These are phyloP conservation scores for Sugiyamaella grinbergsii DNA, from an alignment of 1,139 yeast genomes.

Conservation along the genomic window DNA sequence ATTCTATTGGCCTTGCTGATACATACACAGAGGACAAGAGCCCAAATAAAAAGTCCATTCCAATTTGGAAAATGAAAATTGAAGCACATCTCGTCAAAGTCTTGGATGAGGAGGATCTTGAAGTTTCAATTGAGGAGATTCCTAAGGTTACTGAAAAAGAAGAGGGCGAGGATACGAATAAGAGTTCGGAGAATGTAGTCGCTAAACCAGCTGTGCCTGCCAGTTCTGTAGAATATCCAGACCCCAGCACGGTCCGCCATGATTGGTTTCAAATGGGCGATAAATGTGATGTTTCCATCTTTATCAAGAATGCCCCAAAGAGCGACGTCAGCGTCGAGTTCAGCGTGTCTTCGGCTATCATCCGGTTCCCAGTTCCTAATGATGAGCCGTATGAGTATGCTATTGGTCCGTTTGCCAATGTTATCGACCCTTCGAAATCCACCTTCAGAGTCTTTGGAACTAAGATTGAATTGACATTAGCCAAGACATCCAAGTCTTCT, in stretches of 20 bases:
- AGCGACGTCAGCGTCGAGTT: slow-evolving; percentile 48
- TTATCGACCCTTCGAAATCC: slow-evolving; percentile 53
- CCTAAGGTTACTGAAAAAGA: slow-evolving; percentile 22
- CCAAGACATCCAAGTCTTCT: slow-evolving; percentile 31
- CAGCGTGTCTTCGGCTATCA: slow-evolving; percentile 28
- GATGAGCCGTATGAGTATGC: slow-evolving; percentile 43
- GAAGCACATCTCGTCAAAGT: slow-evolving; percentile 18
- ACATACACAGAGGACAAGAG: slow-evolving; percentile 39
- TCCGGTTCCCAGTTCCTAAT: slow-evolving; percentile 15
- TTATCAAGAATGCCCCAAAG: slow-evolving; percentile 63
- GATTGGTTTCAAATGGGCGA: slow-evolving; percentile 79
- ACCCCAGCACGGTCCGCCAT: slow-evolving; percentile 51
- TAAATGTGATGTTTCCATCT: slow-evolving; percentile 66
- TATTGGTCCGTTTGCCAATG: slow-evolving; percentile 53
- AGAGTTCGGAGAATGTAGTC: neutral
- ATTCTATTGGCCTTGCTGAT: slow-evolving; percentile 54
- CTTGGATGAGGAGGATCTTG: slow-evolving; percentile 23
- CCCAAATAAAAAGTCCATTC: slow-evolving; percentile 48
- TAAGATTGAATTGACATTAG: slow-evolving; percentile 67
- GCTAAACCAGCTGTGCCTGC: neutral
- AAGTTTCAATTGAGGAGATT: slow-evolving; percentile 31
- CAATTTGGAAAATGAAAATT: slow-evolving; percentile 32
- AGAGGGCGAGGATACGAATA: neutral
- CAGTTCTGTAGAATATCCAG: slow-evolving; percentile 17
- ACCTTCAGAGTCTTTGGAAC: slow-evolving; percentile 62